These are phyloP conservation scores for Colletotrichum tofieldiae DNA, from an alignment of 2,329 filamentous ascomycete species.

Conservation along the genomic window DNA sequence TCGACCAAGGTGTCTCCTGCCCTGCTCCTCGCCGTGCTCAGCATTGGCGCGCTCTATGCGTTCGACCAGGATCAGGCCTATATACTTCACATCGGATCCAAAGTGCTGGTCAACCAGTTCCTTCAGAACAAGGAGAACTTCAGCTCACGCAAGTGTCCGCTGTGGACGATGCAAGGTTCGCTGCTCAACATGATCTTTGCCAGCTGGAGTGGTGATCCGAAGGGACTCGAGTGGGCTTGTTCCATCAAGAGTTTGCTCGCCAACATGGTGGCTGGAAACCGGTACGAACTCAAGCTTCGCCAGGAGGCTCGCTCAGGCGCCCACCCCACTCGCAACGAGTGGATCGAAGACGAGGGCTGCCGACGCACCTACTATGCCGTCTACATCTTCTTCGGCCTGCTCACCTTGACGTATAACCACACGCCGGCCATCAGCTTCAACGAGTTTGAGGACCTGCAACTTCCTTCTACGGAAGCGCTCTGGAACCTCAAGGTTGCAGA, in stretches of 20 bases:
- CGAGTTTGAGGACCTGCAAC: constrained; percentile 92
- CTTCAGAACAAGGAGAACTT: constrained; percentile 99
- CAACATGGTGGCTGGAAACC: constrained; percentile 98
- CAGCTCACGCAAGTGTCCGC: constrained; percentile 94
- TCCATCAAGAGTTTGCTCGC: constrained; percentile 98
- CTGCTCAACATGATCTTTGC: constrained; percentile 99
- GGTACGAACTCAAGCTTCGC: constrained; percentile 95
- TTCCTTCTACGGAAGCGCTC: constrained; percentile 93
- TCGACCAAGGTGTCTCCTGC: constrained; percentile 86
- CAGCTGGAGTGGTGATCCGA: constrained; percentile 98
- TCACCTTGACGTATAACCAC: constrained; percentile 97
- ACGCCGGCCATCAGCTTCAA: constrained; percentile 98
- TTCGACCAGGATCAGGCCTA: constrained; percentile 98
- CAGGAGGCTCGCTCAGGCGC: constrained; percentile 87
- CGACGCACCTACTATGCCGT: constrained; percentile 97
- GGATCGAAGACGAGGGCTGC: constrained; percentile 97
- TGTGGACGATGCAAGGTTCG: constrained; percentile 99
- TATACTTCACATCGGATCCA: constrained; percentile 96
- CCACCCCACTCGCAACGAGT: constrained; percentile 86
- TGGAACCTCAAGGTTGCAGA: constrained; percentile 91
- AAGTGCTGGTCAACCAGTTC: constrained; percentile 97
- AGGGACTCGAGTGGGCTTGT: constrained; percentile 98
- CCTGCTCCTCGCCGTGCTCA: constrained; percentile 89
- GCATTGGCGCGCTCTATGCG: constrained; percentile 95
- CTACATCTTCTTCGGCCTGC: constrained; percentile 97